Base-by-base conservation (phyloP, 768 basidiomycete species). In the Phylloporus sp. region DNA sequence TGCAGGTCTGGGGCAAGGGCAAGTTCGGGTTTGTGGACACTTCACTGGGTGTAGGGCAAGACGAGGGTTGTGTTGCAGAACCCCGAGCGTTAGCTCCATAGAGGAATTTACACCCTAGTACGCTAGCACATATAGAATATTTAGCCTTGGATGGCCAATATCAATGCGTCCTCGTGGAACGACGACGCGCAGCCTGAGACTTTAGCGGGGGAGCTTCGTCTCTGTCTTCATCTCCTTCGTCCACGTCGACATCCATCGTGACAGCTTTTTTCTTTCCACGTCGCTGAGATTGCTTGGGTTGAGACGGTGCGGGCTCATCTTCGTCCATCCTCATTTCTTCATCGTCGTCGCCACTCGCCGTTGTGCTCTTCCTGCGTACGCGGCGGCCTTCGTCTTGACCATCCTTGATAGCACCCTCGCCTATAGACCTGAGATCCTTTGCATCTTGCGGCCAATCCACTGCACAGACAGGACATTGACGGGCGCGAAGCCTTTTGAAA, bases 1-100 rank as follows among this genome's bases (percentile, higher is more conserved):
- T 80, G 60, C 82, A 85, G 60, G 85, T 87, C 29, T 93, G 94
- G 81, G 95, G 94, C 23, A 91, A 86, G 61, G 91, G 84, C 52
- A 78, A 79, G 42, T 97, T 97, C 67, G 94, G 94, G 18, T 97
- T 95, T 68, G 78, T 81, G 10, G 75, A 84, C 59, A 71, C 74
- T 57, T 60, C 62, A 2, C 59, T 68, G 24, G 63, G 51, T 41
- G 24, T 57, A 8, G 56, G 58, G 31, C 67, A 57, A 23, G 76
- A 76, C 38, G 78, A 77, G 26, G 79, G 77, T 4, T 76, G 73
- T 31, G 78, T 84, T 50, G 57, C 35, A 11, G 56, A 54, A 40
- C 58, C 59, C 26, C 57, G 15, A 22, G 52, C 56, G 22, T 58
- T 42, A 48, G 53, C 52, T 41, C 65, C 56, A 57, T 67, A 70